Evolutionary conservation across 805 yeast species (phyloP).

Genomic region (Yarrowia osloensis): DNA sequence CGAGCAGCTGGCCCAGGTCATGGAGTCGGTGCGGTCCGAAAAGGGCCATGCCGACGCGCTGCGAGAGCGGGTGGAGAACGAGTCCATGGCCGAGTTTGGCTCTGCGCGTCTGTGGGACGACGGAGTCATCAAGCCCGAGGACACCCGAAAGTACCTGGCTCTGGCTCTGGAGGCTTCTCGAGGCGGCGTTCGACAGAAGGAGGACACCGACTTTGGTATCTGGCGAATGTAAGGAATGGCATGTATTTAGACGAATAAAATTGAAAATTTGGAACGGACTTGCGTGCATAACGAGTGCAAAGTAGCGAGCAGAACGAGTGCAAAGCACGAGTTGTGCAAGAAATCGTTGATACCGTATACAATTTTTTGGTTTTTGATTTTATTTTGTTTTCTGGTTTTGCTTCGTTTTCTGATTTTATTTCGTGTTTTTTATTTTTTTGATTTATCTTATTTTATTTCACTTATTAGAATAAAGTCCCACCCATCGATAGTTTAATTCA

Average conservation of each 20-base stretch:
- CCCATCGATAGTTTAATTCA: too few relatives aligned
- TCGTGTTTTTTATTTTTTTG: too few relatives aligned
- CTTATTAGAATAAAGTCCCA: too few relatives aligned
- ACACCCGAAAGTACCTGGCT: constrained; percentile 40
- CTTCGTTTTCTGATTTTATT: too few relatives aligned
- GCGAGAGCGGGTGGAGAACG: constrained; percentile 38
- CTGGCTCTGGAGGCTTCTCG: constrained; percentile 39
- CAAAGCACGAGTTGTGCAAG: too few relatives aligned
- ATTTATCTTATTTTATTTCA: too few relatives aligned
- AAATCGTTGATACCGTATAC: too few relatives aligned
- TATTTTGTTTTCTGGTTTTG: too few relatives aligned
- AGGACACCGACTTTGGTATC: constrained; percentile 39
- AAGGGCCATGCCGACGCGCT: constrained; percentile 36
- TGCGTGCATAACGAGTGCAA: too few relatives aligned
- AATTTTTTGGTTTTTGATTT: too few relatives aligned
- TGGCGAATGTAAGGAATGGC: constrained; percentile 40
- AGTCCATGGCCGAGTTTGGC: constrained; percentile 39
- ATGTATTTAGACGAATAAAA: not conserved
- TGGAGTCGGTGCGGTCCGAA: constrained; percentile 40
- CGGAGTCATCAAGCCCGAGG: constrained; percentile 41
- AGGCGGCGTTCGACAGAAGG: constrained; percentile 33
- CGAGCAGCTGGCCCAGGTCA: constrained; percentile 42
- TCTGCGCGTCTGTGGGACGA: constrained; percentile 43
- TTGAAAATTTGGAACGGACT: too few relatives aligned
- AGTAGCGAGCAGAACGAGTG: too few relatives aligned